Evolutionary conservation across 768 basidiomycete genomes (phyloP).

Genomic region (Boletellus ananiceps): DNA sequence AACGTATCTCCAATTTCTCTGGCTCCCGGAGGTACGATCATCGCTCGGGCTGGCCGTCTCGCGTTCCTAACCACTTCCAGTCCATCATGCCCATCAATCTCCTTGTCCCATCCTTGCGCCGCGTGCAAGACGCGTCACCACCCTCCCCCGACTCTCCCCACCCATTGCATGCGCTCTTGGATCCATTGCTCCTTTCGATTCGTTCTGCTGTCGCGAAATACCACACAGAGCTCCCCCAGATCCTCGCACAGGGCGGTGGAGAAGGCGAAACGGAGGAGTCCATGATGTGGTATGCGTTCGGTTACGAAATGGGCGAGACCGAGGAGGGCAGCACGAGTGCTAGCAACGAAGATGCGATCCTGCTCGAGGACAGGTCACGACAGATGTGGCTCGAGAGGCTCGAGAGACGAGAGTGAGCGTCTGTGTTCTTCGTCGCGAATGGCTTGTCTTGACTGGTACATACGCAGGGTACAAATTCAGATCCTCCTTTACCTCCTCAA

Average conservation of each 20-base stretch:
- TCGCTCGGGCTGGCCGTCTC: background rate
- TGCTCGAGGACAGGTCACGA: conserved; percentile 51
- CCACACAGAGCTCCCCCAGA: conserved; percentile 54
- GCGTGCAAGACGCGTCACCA: conserved; percentile 37
- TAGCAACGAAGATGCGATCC: conserved; percentile 19
- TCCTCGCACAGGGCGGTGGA: conserved; percentile 56
- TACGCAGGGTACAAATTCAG: conserved; percentile 66
- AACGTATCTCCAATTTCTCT: conserved; percentile 73
- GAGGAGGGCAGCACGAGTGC: conserved; percentile 26
- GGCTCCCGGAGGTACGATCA: conserved; percentile 65
- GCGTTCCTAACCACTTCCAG: conserved; percentile 35
- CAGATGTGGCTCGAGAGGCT: conserved; percentile 56
- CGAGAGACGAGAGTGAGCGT: conserved; percentile 62
- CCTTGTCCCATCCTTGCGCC: conserved; percentile 52
- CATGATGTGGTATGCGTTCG: conserved; percentile 73
- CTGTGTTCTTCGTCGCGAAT: background rate
- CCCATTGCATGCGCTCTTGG: conserved; percentile 54
- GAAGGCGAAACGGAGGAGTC: conserved; percentile 62
- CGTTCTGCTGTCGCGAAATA: conserved; percentile 56
- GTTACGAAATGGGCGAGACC: conserved; percentile 45
- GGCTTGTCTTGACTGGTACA: conserved; percentile 4
- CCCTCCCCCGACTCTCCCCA: conserved; percentile 36
- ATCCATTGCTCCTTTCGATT: conserved; percentile 60
- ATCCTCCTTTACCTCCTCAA: conserved; percentile 66
- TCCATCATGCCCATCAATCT: conserved; percentile 65